A percentile compares a stretch with the other conserved stretches of the same genome.
Conservation (phyloP, 108 stramenopile genomes). For the Mediolabrus comicus region DNA sequence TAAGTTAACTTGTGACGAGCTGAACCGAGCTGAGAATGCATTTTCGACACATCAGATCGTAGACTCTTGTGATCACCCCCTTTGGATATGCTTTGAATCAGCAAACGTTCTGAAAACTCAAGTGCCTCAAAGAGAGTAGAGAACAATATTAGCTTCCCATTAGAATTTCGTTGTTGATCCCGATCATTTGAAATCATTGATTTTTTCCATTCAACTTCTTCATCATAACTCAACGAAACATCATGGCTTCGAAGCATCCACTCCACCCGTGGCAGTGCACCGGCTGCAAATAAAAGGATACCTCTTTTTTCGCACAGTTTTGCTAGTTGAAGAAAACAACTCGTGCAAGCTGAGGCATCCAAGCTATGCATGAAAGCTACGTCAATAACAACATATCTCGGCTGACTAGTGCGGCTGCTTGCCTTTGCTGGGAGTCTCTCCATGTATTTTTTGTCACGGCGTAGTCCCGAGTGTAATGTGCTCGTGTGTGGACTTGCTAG, state of each 20-base stretch:
- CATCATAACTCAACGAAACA: conserved; percentile 53
- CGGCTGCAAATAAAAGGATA: conserved; percentile 70
- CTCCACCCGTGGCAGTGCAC: conserved; percentile 67
- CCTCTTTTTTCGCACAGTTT: conserved; percentile 66
- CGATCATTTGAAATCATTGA: conserved; percentile 12
- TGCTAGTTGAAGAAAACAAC: conserved; percentile 78
- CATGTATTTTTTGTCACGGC: background rate
- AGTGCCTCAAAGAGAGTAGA: conserved; percentile 38
- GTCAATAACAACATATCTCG: conserved; percentile 69
- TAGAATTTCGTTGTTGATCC: background rate
- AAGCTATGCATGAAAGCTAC: conserved; percentile 58
- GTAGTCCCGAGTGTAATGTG: conserved; percentile 20
- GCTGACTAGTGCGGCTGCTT: conserved; percentile 32
- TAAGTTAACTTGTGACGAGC: conserved; percentile 26
- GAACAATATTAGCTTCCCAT: conserved; percentile 33
- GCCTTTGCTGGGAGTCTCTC: background rate
- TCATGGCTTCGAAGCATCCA: conserved; percentile 83
- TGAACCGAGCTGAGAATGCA: conserved; percentile 5
- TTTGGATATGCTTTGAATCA: conserved; percentile 29
- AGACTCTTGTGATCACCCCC: background rate
- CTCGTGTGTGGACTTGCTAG: conserved; percentile 11
- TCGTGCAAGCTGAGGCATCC: conserved; percentile 76
- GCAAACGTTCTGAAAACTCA: conserved; percentile 40
- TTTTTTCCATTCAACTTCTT: conserved; percentile 52
- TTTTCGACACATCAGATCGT: background rate